These are phyloP conservation scores for Staphylotrichum longicolle DNA, from an alignment of 495 filamentous ascomycete species.

Conservation along the genomic window DNA sequence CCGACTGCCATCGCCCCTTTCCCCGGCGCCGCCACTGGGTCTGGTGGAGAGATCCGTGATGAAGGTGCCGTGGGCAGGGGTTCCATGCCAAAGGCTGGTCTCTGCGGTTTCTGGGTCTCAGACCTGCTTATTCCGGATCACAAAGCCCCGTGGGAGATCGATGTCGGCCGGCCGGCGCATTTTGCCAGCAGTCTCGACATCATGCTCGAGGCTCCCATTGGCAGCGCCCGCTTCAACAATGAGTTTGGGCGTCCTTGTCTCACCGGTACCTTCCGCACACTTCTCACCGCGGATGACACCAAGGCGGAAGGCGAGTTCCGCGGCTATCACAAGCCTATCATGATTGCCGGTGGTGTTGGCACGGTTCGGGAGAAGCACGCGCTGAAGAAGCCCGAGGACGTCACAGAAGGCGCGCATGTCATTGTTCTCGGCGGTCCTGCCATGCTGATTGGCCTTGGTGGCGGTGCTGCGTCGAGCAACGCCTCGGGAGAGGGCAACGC, in stretches of 20 bases:
- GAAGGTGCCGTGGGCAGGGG: conserved; percentile 93
- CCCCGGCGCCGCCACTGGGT: conserved; percentile 87
- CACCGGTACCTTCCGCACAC: conserved; percentile 83
- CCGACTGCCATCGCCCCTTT: conserved; percentile 88
- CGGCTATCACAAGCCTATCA: conserved; percentile 98
- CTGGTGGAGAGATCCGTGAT: conserved; percentile 91
- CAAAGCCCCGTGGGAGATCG: conserved; percentile 80
- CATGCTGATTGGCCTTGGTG: conserved; percentile 95
- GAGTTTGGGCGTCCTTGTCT: conserved; percentile 95
- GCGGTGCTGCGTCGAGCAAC: conserved; percentile 90
- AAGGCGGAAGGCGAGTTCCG: conserved; percentile 59
- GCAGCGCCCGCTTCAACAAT: conserved; percentile 93
- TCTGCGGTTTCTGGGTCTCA: conserved; percentile 91
- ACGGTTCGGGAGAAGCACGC: conserved; percentile 94
- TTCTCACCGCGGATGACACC: conserved; percentile 60
- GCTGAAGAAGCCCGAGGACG: conserved; percentile 72
- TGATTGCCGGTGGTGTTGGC: conserved; percentile 95
- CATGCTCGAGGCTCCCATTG: conserved; percentile 95
- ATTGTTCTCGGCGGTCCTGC: conserved; percentile 93
- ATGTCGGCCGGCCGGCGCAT: conserved; percentile 85
- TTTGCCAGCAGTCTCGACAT: conserved; percentile 92
- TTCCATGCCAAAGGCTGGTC: conserved; percentile 88
- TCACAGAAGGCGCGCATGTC: conserved; percentile 78
- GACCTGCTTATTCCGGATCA: conserved; percentile 84
- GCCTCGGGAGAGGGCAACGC: conserved; percentile 83